Conservation (phyloP, 2,329 filamentous ascomycete genomes). For the Hypoxylon sp. region DNA sequence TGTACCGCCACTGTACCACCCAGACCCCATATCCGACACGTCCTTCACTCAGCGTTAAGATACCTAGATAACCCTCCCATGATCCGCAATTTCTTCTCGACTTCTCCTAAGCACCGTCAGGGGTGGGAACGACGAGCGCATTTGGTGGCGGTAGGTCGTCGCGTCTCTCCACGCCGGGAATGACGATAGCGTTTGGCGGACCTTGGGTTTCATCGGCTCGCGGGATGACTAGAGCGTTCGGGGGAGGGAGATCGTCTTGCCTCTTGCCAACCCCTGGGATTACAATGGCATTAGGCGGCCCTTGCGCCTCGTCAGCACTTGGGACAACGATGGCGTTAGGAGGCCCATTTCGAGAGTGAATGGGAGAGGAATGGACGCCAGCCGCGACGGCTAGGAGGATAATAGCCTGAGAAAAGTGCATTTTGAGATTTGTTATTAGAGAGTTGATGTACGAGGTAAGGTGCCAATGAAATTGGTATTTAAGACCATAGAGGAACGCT, state of each 20-base stretch:
- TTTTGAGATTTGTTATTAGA: not conserved
- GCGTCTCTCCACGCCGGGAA: not conserved
- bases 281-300: slow-evolving; percentile 3
- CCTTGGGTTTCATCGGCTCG: not conserved
- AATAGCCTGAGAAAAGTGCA: slow-evolving; percentile 1
- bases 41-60: no score
- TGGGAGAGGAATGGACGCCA: slow-evolving; percentile 3
- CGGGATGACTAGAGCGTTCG: not conserved
- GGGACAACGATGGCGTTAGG: slow-evolving; percentile 1
- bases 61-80: not conserved
- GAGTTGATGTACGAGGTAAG: not conserved
- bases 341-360: not conserved
- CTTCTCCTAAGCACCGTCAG: not conserved
- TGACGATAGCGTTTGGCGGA: not conserved
- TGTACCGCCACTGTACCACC: no score
- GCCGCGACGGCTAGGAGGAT: slow-evolving; percentile 1
- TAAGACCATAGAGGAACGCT: no score
- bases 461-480: no score
- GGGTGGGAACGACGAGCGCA: not conserved
- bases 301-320: not conserved
- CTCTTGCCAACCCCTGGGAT: not conserved
- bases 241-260: not conserved
- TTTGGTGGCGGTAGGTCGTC: not conserved
- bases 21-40: no score
- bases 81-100: not conserved